Evolutionary conservation across 2,329 filamentous ascomycete species (phyloP), one percentile per base, ranked within the genome.

Genomic region (Cladobotryum protrusum): DNA sequence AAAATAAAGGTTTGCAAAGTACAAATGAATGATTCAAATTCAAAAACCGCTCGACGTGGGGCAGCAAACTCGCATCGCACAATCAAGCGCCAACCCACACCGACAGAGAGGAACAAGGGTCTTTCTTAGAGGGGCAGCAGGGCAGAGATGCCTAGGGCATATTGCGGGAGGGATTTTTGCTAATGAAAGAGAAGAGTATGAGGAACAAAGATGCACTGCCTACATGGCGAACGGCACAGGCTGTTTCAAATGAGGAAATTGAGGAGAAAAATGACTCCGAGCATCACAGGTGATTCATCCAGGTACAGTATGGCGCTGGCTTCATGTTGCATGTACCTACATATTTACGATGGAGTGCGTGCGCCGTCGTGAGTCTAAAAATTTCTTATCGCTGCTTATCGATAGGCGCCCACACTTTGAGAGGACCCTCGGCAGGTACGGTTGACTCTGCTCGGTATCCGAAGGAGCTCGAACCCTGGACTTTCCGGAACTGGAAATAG

Each of bases 371-470:
- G 44, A 50, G 43, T 36, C 32, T 37, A 29, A 47, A 50, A 50
- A 50, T 43, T 43, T 47, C 48, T 43, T 50, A 50, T 47, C 44
- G 43, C 12, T 5, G 19, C 44, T 47, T 50, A 50, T 50, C 48
- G 48, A 50, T 50, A 50, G 48, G 48, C 15, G 18, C 24, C 24
- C 29, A 40, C 48, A 39, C n/a, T 29, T 39, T 14, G 12, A 37
- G n/a, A 32, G 11, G 17, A 24, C 18, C 32, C 29, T 43, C 43
- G 32, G 18, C 33, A 39, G 24, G 24, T 9, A 29, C 24, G 24
- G 24, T 8, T 29, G 24, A 29, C 24, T 6, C 24, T 29, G 24
- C 24, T 29, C 24, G 24, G 24, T 29, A 29, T 29, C 24, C 24
- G 24, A 29, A 29, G 24, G 24, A 29, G 24, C 24, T 29, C 24